These are phyloP conservation scores for Phylloporus sp. DNA, from an alignment of 768 basidiomycete species.

Conservation along the genomic window DNA sequence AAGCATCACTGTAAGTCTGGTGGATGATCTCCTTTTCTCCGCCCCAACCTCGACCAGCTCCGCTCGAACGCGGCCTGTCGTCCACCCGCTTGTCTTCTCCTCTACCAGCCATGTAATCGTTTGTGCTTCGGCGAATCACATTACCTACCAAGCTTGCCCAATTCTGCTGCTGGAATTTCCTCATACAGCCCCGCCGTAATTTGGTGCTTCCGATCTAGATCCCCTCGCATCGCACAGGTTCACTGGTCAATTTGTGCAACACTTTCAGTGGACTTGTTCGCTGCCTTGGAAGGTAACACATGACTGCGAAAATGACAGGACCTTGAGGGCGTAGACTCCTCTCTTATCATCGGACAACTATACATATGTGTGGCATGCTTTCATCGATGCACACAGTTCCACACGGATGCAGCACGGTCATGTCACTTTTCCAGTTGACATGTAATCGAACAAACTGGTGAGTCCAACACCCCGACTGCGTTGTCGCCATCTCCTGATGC, in stretches of 20 bases:
- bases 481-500: background rate
- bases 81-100: no score
- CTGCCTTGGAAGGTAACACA: background rate
- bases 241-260: background rate
- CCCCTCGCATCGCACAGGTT: background rate
- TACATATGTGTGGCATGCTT: background rate
- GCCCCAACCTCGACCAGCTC: constrained; percentile 33
- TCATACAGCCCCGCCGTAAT: constrained; percentile 2
- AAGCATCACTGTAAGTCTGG: constrained; percentile 20
- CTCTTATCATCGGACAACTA: background rate
- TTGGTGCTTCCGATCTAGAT: background rate
- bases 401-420: background rate
- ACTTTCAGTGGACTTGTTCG: background rate
- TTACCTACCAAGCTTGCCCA: background rate
- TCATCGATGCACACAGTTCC: background rate
- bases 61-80: constrained; percentile 35
- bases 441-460: background rate
- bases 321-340: background rate
- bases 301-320: background rate
- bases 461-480: background rate
- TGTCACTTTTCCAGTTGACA: background rate
- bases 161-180: constrained; percentile 1
- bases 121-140: background rate
- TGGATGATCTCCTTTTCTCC: constrained; percentile 31
- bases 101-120: background rate